A percentile compares a stretch with the other conserved stretches of the same genome.
These are phyloP conservation scores for Solanum tarijense DNA, from an alignment of 257 asterid genomes.

Conservation along the genomic window DNA sequence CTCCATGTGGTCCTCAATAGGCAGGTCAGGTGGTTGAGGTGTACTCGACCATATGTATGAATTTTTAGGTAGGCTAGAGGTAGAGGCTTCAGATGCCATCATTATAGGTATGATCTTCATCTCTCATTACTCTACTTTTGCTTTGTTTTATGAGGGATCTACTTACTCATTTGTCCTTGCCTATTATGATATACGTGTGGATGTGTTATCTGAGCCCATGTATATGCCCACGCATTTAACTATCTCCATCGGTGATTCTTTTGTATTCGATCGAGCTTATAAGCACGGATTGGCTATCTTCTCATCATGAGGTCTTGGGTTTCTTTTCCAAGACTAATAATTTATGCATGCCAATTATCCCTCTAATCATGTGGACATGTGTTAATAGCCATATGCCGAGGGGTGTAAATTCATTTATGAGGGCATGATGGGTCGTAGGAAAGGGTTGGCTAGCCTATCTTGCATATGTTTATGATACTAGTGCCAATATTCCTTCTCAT, in stretches of 20 bases:
- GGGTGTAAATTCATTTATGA: not conserved
- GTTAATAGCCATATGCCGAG: not conserved
- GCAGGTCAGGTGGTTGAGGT: not conserved
- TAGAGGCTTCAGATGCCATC: not conserved
- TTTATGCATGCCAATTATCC: not conserved
- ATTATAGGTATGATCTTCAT: no score
- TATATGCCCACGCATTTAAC: not conserved
- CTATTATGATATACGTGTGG: not conserved
- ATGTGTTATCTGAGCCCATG: not conserved
- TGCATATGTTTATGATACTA: not conserved
- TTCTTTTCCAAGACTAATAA: not conserved
- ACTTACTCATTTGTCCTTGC: not conserved
- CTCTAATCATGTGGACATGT: not conserved
- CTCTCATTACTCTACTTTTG: not conserved
- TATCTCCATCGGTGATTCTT: not conserved
- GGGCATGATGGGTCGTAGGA: not conserved
- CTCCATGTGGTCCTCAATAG: not conserved
- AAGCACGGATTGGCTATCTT: not conserved
- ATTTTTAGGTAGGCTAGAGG: not conserved
- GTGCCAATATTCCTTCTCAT: not conserved
- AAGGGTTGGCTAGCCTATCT: not conserved
- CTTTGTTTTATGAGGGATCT: not conserved
- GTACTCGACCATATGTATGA: not conserved
- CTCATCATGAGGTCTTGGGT: not conserved
- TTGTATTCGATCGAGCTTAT: not conserved